Evolutionary conservation across 352 stramenopile species (phyloP), one percentile per base, ranked within the genome.

Genomic region (Salisapilia sapeloensis): DNA sequence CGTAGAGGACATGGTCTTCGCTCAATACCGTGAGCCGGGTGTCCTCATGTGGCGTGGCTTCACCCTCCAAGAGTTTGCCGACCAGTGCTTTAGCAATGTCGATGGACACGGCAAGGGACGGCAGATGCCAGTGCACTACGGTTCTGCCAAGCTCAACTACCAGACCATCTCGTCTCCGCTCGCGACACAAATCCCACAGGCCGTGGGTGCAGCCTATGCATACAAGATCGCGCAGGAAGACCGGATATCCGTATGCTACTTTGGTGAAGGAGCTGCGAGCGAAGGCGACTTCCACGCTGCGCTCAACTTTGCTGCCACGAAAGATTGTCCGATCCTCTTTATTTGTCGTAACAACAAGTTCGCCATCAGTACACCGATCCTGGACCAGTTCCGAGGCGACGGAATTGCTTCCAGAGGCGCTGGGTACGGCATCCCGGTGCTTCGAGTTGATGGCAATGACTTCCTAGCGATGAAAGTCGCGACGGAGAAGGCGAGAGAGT

Each of bases 41-140:
- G 58, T 97, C 12, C 65, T 99, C 11, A 97, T 99, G 86, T 99
- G 93, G 93, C 71, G 95, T 20, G 94, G 94, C 9, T 99, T 97
- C 52, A 92, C 89, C 8, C 49, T 98, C 3, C 70, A 98, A 33
- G 77, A 97, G 35, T 98, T 98, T 55, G 85, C 90, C 3, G 92
- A 99, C 53, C 93, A 98, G 55, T 98, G 92, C 44, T 98, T 96
- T 44, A 91, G 81, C 42, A 99, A 98, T 62, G 54, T 70, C 29
- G 67, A 84, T n/a, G 93, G 97, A 43, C 66, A 96, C 33, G 93
- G 80, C 37, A 96, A 96, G 42, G 94, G 93, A 11, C 65, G 94
- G 17, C 93, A 98, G 56, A 99, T 98, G 92, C 95, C 95, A 4
- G 78, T 99, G 28, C 95, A 99, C 65, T 99, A 99, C 49, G 94